Base-by-base conservation (phyloP, 1,284 basidiomycete species). In the Malassezia caprae region DNA sequence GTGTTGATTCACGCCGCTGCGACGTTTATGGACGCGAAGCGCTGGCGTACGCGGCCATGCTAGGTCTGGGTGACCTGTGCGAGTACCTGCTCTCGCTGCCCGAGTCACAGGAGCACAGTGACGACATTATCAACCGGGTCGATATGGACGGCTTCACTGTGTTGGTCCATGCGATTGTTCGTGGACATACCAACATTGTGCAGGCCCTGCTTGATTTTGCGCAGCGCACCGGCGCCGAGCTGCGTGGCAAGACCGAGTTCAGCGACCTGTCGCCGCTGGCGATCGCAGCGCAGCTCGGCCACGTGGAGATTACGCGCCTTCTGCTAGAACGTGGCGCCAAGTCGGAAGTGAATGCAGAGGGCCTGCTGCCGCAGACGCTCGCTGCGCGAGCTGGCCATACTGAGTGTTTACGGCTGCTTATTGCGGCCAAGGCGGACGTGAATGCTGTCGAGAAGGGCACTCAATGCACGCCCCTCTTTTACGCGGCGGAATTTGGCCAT, bases 401-500 rank as follows among this genome's bases (percentile, higher is more conserved):
- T 4, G 83, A 84, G 24, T 83, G 94, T 23, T 88, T 91, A 68
- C 80, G 78, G 52, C 76, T 93, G 8, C 82, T 99, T n/a, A 78
- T 90, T 66, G 76, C 55, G 69, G 76, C 50, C 65, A 77, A 61
- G 3, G 68, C 64, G 17, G 65, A 72, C 28, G 61, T 63, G 5
- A 61, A 98, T 73, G 80, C 83, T 23, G 83, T 85, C 4, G 93
- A 99, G 79, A 98, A 94, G 75, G 68, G 68, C 90, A 89, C 94
- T 69, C 87, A 93, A 73, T 96, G 94, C 90, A 98, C 93, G 7
- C 93, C 94, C 19, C 80, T 96, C 46, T 91, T 94, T 74, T 93
- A 98, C 75, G 90, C 94, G 4, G 87, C 91, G 1, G 84, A 90
- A 28, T 85, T 88, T 61, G 93, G 94, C 0, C 87, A 86, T 66